Conservation (phyloP, 2,329 filamentous ascomycete species). For the Coniochaeta pulveracea region DNA sequence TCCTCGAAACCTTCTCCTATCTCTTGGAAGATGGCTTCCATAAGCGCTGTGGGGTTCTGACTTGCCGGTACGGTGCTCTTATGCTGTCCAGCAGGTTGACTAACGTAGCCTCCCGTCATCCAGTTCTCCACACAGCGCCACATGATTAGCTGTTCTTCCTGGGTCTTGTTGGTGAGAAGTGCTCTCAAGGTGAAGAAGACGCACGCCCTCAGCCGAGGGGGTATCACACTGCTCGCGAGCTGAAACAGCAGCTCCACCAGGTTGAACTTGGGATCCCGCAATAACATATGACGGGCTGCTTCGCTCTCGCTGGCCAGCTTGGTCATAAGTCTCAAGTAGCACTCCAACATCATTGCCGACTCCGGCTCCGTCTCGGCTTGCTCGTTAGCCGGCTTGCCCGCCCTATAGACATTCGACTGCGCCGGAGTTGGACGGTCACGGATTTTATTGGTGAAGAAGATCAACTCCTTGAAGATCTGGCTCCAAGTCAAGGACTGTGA, state of each 20-base stretch:
- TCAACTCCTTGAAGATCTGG: slow-evolving; percentile 84
- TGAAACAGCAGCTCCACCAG: slow-evolving; percentile 67
- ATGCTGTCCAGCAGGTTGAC: slow-evolving; percentile 21
- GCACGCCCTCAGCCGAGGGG: slow-evolving; percentile 68
- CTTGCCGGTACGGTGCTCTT: slow-evolving; percentile 10
- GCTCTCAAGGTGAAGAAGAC: slow-evolving; percentile 70
- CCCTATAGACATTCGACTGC: slow-evolving; percentile 41
- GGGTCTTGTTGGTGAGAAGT: slow-evolving; percentile 63
- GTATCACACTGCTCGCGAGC: slow-evolving; percentile 66
- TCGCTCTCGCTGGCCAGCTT: slow-evolving; percentile 69
- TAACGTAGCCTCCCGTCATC: slow-evolving; percentile 49
- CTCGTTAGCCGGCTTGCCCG: slow-evolving; percentile 50
- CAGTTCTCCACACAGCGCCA: slow-evolving; percentile 76
- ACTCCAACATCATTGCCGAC: slow-evolving; percentile 91
- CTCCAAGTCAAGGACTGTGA: slow-evolving; percentile 82
- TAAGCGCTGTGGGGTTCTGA: slow-evolving; percentile 22
- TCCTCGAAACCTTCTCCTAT: slow-evolving; percentile 76
- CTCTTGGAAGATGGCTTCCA: slow-evolving; percentile 60
- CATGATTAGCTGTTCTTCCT: slow-evolving; percentile 56
- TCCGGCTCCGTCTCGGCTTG: slow-evolving; percentile 78
- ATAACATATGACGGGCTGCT: slow-evolving; percentile 60
- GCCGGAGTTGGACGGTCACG: slow-evolving; percentile 55
- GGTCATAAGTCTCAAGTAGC: slow-evolving; percentile 78
- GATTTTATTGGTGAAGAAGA: slow-evolving; percentile 71
- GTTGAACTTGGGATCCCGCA: slow-evolving; percentile 51